Evolutionary conservation across 1,284 basidiomycete species (phyloP).

Genomic region (Xerocomus minutiporus): DNA sequence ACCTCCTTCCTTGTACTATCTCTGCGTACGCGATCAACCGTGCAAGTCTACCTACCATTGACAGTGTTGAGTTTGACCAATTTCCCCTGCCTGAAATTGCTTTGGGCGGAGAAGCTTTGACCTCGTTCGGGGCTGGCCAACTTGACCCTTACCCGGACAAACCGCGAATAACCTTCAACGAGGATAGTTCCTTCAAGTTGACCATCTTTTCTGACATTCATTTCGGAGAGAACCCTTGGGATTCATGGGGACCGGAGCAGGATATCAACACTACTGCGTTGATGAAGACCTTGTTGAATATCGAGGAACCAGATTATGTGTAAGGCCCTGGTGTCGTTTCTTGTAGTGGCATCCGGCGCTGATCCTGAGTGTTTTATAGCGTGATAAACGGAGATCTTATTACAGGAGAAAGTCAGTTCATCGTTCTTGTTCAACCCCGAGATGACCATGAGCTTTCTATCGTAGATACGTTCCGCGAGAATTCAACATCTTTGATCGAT

Average conservation of each 20-base stretch:
- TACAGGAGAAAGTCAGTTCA: conserved; percentile 56
- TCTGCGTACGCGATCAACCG: conserved; percentile 17
- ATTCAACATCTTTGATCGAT: conserved; percentile 49
- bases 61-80: neutral
- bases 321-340: conserved; percentile 29
- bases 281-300: conserved; percentile 48
- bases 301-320: conserved; percentile 63
- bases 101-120: neutral
- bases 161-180: conserved; percentile 42
- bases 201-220: conserved; percentile 67
- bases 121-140: neutral
- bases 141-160: conserved; percentile 49
- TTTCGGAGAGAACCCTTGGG: conserved; percentile 68
- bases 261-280: conserved; percentile 54
- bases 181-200: conserved; percentile 59
- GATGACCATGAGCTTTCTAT: neutral
- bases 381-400: conserved; percentile 64
- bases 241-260: conserved; percentile 58
- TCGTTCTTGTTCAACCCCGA: neutral
- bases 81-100: neutral
- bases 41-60: neutral
- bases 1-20: conserved; percentile 7
- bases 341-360: neutral
- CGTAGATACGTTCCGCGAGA: conserved; percentile 58
- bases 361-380: conserved; percentile 29